phyloP scores from a whole-genome alignment of 345 rosid species.

The Salix arbutifolia region DNA sequence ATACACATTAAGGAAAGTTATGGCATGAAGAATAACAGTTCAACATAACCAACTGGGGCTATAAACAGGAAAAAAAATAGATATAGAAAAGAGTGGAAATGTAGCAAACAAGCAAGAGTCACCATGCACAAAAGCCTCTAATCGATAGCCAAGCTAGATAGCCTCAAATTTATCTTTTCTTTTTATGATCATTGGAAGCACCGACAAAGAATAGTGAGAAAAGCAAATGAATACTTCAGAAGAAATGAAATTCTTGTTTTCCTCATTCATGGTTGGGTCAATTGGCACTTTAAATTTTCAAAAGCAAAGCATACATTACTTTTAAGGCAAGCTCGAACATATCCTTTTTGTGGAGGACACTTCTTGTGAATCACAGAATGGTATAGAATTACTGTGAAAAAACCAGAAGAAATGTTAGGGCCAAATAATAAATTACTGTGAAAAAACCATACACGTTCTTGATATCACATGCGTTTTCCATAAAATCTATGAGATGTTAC shows the following conservation, averaged over 20 bases:
- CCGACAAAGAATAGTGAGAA: not conserved
- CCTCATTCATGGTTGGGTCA: not conserved
- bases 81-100: not conserved
- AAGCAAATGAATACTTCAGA: not conserved
- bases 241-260: not conserved
- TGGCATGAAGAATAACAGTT: not conserved
- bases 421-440: slow-evolving; percentile 46
- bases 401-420: slow-evolving; percentile 14
- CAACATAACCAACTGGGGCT: not conserved
- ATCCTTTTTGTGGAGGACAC: slow-evolving; percentile 65
- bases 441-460: slow-evolving; percentile 11
- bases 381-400: slow-evolving; percentile 66
- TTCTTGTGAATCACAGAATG: slow-evolving; percentile 84
- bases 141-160: not conserved
- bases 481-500: slow-evolving; percentile 29
- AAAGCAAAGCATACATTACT: slow-evolving; percentile 54
- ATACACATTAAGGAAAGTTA: not conserved
- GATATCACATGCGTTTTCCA: not conserved
- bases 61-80: not conserved
- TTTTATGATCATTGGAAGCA: not conserved
- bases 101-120: not conserved
- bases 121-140: not conserved
- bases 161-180: not conserved
- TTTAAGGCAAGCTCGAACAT: slow-evolving; percentile 85
- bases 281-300: slow-evolving; percentile 2